Evolutionary conservation across 495 filamentous ascomycete species (phyloP).

Genomic region (Cenococcum geophilum): DNA sequence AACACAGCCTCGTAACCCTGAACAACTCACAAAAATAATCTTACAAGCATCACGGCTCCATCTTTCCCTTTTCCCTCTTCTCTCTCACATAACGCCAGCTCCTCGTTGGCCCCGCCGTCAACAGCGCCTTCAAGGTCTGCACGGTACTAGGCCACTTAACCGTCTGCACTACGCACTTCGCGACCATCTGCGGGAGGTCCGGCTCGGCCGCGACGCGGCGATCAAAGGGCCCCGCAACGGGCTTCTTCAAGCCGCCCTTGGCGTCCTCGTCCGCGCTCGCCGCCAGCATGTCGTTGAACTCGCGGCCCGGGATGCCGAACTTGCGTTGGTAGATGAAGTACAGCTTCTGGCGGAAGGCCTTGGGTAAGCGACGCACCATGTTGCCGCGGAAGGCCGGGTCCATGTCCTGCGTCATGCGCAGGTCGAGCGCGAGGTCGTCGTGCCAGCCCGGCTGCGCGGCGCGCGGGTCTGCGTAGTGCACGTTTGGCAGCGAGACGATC

Average conservation of each 20-base stretch:
- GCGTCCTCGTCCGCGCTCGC: conserved; percentile 61
- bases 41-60: too few relatives aligned
- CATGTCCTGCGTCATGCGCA: conserved; percentile 77
- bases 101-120: conserved; percentile 66
- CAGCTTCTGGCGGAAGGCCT: conserved; percentile 75
- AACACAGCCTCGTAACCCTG: too few relatives aligned
- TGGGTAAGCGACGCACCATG: conserved; percentile 90
- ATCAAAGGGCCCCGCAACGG: conserved; percentile 79
- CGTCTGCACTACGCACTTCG: conserved; percentile 71
- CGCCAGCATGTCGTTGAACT: conserved; percentile 84
- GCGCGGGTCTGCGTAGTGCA: conserved; percentile 66
- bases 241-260: conserved; percentile 56
- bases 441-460: conserved; percentile 38
- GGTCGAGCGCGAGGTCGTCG: conserved; percentile 43
- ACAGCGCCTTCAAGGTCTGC: conserved; percentile 71
- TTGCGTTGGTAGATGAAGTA: conserved; percentile 93
- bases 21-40: too few relatives aligned
- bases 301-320: conserved; percentile 71
- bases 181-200: conserved; percentile 60
- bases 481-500: conserved; percentile 82
- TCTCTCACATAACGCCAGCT: conserved; percentile 72
- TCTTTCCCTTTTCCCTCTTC: conserved; percentile 64
- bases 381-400: conserved; percentile 83
- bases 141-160: conserved; percentile 84
- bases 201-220: conserved; percentile 70